A percentile compares a stretch with the other conserved stretches of the same genome.
Evolutionary conservation across 2,329 filamentous ascomycete genomes (phyloP).

Genomic region (Hortaea werneckii): DNA sequence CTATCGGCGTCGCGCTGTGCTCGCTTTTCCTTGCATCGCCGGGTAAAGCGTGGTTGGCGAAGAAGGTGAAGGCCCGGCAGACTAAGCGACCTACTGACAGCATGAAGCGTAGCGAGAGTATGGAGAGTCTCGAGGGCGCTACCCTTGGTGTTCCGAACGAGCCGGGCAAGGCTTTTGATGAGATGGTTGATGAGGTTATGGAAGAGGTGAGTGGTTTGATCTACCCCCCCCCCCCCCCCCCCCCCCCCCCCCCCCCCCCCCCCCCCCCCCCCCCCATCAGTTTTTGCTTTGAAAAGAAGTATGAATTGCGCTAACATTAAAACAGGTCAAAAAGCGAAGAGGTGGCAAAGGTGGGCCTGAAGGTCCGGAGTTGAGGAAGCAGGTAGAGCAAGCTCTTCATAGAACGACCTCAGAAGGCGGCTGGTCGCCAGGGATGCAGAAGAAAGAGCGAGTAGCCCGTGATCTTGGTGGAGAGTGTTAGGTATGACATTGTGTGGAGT

Average conservation of each 20-base stretch:
- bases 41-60: slow-evolving; percentile 46
- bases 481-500: too few species aligned
- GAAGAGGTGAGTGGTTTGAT: slow-evolving; percentile 45
- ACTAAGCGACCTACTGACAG: slow-evolving; percentile 5
- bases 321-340: slow-evolving; percentile 39
- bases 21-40: slow-evolving; percentile 73
- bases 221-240: too few species aligned
- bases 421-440: too few species aligned
- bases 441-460: too few species aligned
- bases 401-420: too few species aligned
- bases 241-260: too few species aligned
- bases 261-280: too few species aligned
- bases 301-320: too few species aligned
- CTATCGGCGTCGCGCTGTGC: slow-evolving; percentile 54
- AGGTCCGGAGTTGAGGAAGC: slow-evolving; percentile 42
- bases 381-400: slow-evolving; percentile 38
- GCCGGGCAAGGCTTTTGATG: slow-evolving; percentile 62
- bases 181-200: slow-evolving; percentile 65
- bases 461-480: too few species aligned
- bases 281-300: too few species aligned
- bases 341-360: slow-evolving; percentile 33
- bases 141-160: slow-evolving; percentile 74
- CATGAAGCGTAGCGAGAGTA: slow-evolving; percentile 17
- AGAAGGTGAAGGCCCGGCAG: slow-evolving; percentile 28
- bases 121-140: slow-evolving; percentile 30